A percentile compares a stretch with the other conserved stretches of the same genome.
Evolutionary conservation across 139 green algal species (phyloP).

Genomic region (Chlorella vulgaris): DNA sequence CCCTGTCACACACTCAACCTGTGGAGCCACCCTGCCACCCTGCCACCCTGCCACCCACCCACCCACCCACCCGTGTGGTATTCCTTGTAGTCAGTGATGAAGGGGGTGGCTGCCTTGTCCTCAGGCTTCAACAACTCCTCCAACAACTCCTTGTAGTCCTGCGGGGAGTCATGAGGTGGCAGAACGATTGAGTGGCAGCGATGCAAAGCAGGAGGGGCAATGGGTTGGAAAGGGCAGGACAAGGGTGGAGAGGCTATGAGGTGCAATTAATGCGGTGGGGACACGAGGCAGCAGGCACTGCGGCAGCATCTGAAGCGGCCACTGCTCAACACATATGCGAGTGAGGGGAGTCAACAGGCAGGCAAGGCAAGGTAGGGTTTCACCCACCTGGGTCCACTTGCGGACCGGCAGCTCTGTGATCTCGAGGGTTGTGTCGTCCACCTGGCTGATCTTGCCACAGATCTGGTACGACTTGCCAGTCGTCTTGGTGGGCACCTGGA

Average conservation of each 20-base stretch:
- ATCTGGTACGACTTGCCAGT: constrained; percentile 74
- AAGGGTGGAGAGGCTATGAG: neutral
- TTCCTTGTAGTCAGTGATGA: constrained; percentile 52
- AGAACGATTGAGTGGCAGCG: neutral
- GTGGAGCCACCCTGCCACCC: neutral
- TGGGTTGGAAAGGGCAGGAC: neutral
- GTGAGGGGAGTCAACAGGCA: too few relatives aligned
- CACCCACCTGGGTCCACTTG: constrained; percentile 92
- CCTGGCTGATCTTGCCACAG: constrained; percentile 70
- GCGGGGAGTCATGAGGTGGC: neutral
- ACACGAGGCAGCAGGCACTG: too few relatives aligned
- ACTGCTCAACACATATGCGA: too few relatives aligned
- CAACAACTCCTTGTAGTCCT: constrained; percentile 99
- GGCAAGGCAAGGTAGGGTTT: too few relatives aligned
- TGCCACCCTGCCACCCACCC: neutral
- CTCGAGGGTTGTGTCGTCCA: constrained; percentile 76
- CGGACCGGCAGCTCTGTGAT: constrained; percentile 96
- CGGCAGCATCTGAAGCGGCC: too few relatives aligned
- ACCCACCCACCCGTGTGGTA: constrained; percentile 28
- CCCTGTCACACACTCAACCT: neutral
- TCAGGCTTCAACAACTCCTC: constrained; percentile 88
- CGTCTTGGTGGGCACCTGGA: constrained; percentile 60
- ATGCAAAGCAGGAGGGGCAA: neutral
- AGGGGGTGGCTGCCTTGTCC: constrained; percentile 63
- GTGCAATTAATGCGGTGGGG: too few relatives aligned